Base-by-base conservation (phyloP, 73 alveolate species). In the Stentor roeselii region DNA sequence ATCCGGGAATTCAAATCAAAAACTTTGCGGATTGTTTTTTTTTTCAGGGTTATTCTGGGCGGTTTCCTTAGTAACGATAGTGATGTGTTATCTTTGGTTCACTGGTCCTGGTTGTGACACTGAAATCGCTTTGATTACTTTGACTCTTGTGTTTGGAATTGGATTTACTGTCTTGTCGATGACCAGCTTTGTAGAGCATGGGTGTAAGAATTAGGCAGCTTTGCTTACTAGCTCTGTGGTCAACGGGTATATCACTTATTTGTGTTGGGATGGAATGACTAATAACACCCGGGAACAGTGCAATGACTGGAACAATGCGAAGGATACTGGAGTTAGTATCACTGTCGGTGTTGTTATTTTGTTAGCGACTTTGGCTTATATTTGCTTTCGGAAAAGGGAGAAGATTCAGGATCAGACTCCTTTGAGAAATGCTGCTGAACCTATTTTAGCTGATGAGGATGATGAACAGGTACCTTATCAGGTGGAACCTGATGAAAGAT, bases 221-320 rank as follows among this genome's bases (percentile, higher is more conserved):
- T 2, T 67, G 14, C 41, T 67, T 30, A 67, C 80, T 27, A 67
- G 80, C 2, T 67, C 80, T 1, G 37, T 67, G 21, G 80, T 67
- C 41, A 67, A 67, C 34, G 14, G n/a, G 21, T 67, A 67, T 67
- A 30, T n/a, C 34, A 32, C 37, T 67, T 67, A 32, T 21, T 40
- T 67, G 14, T 67, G 80, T 32, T 67, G 80, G 80, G n/a, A 67
- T 67, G 80, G 80, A 32, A 15, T 67, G 21, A 50, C 67, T 50
- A 50, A 50, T 50, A 21, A 50, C 21, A 50, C 67, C 21, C 6
- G 21, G 6, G 21, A 50, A 50, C 21, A 27, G 27, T 67, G 80
- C 34, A 67, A 67, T 67, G 11, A 36, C 27, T 67, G 80, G 80
- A 34, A 67, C 34, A 32, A 67, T 2, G 37, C 15, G 14, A 32